Conservation (phyloP, 345 rosid genomes). For the Geranium rotundifolium region DNA sequence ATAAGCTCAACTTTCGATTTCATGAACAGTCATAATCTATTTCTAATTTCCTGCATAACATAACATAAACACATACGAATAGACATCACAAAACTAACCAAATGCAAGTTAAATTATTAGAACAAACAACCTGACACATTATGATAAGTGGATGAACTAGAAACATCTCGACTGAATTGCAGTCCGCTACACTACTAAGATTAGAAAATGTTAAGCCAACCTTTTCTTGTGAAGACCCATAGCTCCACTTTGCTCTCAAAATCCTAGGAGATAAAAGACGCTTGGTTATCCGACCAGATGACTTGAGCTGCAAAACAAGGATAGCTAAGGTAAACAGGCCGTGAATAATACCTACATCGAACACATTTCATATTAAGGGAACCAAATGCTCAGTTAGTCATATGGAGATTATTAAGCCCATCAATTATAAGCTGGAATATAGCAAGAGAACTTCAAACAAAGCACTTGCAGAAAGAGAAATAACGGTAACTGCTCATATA, state of each 20-base stretch:
- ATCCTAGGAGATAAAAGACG: constrained; percentile 64
- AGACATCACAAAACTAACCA: too few species aligned
- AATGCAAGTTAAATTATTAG: too few species aligned
- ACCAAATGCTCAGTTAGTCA: not conserved
- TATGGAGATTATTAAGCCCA: constrained; percentile 11
- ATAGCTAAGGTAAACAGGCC: not conserved
- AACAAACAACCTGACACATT: too few species aligned
- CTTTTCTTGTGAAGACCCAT: constrained; percentile 29
- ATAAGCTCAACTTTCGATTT: too few species aligned
- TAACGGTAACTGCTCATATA: not conserved
- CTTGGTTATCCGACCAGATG: constrained; percentile 70
- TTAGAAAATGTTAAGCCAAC: constrained; percentile 17
- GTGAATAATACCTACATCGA: not conserved
- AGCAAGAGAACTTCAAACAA: not conserved
- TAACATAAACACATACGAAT: too few species aligned
- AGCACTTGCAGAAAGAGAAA: not conserved
- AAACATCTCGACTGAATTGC: not conserved
- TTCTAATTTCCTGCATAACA: too few species aligned
- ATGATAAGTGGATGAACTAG: not conserved
- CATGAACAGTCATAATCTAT: too few species aligned
- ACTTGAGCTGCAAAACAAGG: constrained; percentile 39
- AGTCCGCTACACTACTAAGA: not conserved
- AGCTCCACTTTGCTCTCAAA: constrained; percentile 74
- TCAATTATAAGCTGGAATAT: not conserved
- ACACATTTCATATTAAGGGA: not conserved